Percentiles rank a stretch among this genome's conserved stretches.
phyloP scores from a whole-genome alignment of 192 early-diverging fungal species.

The Mortierella alpina region DNA sequence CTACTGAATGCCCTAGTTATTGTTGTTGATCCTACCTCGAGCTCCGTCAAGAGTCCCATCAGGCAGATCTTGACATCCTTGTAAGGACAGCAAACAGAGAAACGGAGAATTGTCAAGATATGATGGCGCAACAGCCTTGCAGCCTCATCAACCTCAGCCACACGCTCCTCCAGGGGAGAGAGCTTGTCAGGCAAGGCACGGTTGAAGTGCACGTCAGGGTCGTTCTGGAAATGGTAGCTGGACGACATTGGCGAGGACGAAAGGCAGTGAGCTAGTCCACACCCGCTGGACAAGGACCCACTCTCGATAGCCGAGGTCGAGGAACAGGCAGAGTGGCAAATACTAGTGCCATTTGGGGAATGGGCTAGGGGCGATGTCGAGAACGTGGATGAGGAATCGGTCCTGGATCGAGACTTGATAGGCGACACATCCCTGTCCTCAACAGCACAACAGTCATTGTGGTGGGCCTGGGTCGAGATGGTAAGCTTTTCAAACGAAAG shows the following conservation, averaged over 20 bases:
- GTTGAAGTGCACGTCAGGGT: constrained; percentile 54
- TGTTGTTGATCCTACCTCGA: constrained; percentile 49
- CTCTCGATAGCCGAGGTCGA: constrained; percentile 10
- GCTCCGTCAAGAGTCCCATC: constrained; percentile 53
- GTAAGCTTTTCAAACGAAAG: constrained; percentile 45
- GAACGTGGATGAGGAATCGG: constrained; percentile 35
- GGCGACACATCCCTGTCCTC: constrained; percentile 4
- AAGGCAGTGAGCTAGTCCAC: not conserved
- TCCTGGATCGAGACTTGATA: constrained; percentile 16
- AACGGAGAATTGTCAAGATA: constrained; percentile 59
- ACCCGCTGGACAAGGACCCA: no score
- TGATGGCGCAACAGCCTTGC: constrained; percentile 55
- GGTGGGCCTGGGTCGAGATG: constrained; percentile 38
- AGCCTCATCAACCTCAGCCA: constrained; percentile 48
- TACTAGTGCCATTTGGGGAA: constrained; percentile 15
- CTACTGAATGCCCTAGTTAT: not conserved
- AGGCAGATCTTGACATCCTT: constrained; percentile 63
- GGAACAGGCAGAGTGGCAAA: constrained; percentile 35
- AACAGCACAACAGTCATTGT: not conserved
- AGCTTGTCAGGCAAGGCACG: constrained; percentile 46
- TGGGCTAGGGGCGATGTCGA: constrained; percentile 29
- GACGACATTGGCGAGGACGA: constrained; percentile 40
- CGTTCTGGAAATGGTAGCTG: constrained; percentile 50
- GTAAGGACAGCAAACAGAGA: constrained; percentile 62
- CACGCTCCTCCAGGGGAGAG: constrained; percentile 48